These are phyloP conservation scores for Phytophthora aleatoria DNA, from an alignment of 352 stramenopile genomes.

Conservation along the genomic window DNA sequence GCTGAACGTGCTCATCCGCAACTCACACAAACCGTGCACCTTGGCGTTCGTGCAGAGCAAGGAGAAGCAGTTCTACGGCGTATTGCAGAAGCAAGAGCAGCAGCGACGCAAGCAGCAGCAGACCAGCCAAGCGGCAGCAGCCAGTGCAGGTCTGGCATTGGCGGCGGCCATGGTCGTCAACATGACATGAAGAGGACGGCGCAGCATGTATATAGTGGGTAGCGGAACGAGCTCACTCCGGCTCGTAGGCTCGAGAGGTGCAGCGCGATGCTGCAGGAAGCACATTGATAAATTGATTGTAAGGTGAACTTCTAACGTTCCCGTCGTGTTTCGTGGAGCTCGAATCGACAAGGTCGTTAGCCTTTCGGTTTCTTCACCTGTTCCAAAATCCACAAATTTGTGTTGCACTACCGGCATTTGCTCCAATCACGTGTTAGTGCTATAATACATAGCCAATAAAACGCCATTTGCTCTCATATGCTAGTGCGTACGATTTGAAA, in stretches of 20 bases:
- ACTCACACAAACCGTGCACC: slow-evolving; percentile 56
- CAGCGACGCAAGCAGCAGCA: slow-evolving; percentile 32
- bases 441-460: too few species aligned
- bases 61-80: slow-evolving; percentile 49
- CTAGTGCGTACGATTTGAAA: too few species aligned
- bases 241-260: background rate
- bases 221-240: background rate
- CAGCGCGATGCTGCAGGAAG: slow-evolving; percentile 1
- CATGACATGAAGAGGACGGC: slow-evolving; percentile 30
- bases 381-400: too few species aligned
- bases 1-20: slow-evolving; percentile 62
- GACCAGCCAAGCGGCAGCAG: slow-evolving; percentile 18
- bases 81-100: slow-evolving; percentile 39
- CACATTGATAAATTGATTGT: slow-evolving; percentile 13
- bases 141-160: slow-evolving; percentile 38
- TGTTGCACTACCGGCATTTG: too few species aligned
- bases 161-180: slow-evolving; percentile 41
- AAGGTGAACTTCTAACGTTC: background rate
- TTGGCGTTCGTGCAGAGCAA: slow-evolving; percentile 69
- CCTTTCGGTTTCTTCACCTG: too few species aligned
- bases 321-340: too few species aligned
- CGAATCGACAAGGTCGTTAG: too few species aligned
- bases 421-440: too few species aligned
- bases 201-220: slow-evolving; percentile 9
- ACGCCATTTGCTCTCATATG: too few species aligned